Conservation (phyloP, 2,329 filamentous ascomycete genomes). For the Alternaria consortialis region DNA sequence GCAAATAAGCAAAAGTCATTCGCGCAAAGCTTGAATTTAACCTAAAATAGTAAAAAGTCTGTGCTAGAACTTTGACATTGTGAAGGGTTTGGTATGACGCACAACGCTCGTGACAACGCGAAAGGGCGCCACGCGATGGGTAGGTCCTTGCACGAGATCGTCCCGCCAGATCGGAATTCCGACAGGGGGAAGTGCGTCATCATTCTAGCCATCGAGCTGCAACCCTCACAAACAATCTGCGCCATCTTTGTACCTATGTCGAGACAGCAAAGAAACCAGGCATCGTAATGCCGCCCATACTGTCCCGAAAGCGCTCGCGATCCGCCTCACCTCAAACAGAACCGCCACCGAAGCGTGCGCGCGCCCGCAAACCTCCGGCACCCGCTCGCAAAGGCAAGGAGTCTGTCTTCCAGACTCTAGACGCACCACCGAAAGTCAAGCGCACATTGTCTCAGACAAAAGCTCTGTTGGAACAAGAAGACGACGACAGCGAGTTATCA, state of each 20-base stretch:
- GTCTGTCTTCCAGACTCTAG: constrained; percentile 56
- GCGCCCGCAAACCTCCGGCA: constrained; percentile 26
- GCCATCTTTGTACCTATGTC: constrained; percentile 1
- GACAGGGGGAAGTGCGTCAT: constrained; percentile 35
- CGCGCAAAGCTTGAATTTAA: neutral
- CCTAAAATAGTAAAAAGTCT: neutral
- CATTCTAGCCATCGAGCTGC: constrained; percentile 21
- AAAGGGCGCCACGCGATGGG: constrained; percentile 23
- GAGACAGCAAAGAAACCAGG: constrained; percentile 3
- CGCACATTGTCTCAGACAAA: constrained; percentile 46
- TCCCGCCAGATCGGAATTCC: constrained; percentile 28
- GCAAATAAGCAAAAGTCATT: neutral
- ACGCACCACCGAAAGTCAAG: constrained; percentile 50
- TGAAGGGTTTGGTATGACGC: neutral
- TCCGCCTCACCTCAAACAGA: constrained; percentile 56
- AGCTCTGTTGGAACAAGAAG: constrained; percentile 53
- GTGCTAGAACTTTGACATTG: neutral
- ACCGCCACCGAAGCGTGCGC: constrained; percentile 38
- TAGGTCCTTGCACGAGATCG: constrained; percentile 26
- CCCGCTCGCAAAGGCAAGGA: constrained; percentile 44
- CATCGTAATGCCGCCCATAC: constrained; percentile 69
- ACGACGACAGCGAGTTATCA: constrained; percentile 53
- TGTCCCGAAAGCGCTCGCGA: constrained; percentile 72
- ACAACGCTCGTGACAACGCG: constrained; percentile 27
- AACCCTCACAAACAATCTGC: neutral